Evolutionary conservation across 2,329 filamentous ascomycete genomes (phyloP), one percentile per base, ranked within the genome.

Genomic region (Aspergillus aculeatinus): DNA sequence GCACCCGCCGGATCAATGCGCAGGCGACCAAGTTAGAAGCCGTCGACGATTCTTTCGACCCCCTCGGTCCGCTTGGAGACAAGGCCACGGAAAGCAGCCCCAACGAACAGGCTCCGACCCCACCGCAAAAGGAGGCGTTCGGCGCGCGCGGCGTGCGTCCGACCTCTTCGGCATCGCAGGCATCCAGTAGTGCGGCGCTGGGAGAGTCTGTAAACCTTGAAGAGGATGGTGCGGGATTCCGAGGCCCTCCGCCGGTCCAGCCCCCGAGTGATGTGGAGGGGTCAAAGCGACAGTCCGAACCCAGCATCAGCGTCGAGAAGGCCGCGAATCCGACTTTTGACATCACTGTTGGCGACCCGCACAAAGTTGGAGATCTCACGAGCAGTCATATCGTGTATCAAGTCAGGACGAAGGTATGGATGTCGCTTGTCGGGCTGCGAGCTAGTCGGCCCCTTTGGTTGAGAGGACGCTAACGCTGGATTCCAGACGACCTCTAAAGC

Each of bases 331-430:
- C 95, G 5, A 89, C 82, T 48, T 99, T 98, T 77, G 82, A 91
- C 53, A 98, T 99, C 70, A 87, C 85, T 2, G 95, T 99, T 23
- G 95, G 95, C 60, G 95, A 99, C 78, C 95, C 95, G 58, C 93
- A 97, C 79, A 99, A 98, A 80, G 94, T 99, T 67, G 95, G 95
- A 61, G 95, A 98, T 77, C 78, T 98, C 74, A 97, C 95, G 9
- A 96, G 91, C 76, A 96, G 93, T 64, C 95, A 99, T 76, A 99
- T 96, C 65, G 95, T 98, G 51, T 99, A 99, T 79, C 92, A 92
- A 69, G 95, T 99, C 65, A 86, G 90, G 70, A 99, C 95, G 60
- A 95, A 90, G 87, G 91, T 95, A 82, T 75, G 60, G 67, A 29
- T 25, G 51, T 42, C 21, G 5, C 14, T 21, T n/a, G 31, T 19